Evolutionary conservation across 2,329 filamentous ascomycete genomes (phyloP), one percentile per base, ranked within the genome.

Genomic region (Trichoderma breve): DNA sequence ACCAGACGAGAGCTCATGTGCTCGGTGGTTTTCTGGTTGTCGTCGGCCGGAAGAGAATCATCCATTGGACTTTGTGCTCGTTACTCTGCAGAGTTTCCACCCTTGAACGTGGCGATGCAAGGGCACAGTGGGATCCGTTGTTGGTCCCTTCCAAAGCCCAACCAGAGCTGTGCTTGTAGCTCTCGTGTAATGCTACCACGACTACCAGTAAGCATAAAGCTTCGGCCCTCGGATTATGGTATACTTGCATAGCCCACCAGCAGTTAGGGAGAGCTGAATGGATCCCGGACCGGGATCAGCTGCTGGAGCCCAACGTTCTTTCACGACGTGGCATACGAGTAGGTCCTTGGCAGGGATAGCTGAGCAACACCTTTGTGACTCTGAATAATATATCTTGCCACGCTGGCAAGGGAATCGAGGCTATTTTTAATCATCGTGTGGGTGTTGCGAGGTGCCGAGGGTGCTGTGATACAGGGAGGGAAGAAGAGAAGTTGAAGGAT

Each of bases 101-200:
- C 30, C 14, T 61, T 36, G 57, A 62, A 36, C 67, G 67, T 70
- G 67, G 57, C 57, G 36, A 62, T 53, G 67, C 39, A 70, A 70
- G 57, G 67, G 57, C 39, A 53, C 9, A 26, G 36, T n/a, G 43
- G 57, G 28, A 51, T 53, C 57, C 26, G 43, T 30, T 4, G 28
- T 60, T 62, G 12, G 21, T 36, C 57, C 66, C 8, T 53, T 53
- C 32, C 26, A 24, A 51, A 36, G n/a, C 26, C 57, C 55, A 62
- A 34, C 39, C 30, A 14, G n/a, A 70, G 43, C 14, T 24, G n/a
- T 14, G 34, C 58, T 30, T 28, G 60, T 28, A 53, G 67, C 15
- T 36, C 34, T 62, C 11, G 55, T 47, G 65, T 32, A 14, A 43
- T 51, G 12, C 36, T 5, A 67, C 64, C 14, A 47, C 28, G 36